phyloP scores from a whole-genome alignment of 169 alveolate genomes.

The Cryptosporidium sp. region DNA sequence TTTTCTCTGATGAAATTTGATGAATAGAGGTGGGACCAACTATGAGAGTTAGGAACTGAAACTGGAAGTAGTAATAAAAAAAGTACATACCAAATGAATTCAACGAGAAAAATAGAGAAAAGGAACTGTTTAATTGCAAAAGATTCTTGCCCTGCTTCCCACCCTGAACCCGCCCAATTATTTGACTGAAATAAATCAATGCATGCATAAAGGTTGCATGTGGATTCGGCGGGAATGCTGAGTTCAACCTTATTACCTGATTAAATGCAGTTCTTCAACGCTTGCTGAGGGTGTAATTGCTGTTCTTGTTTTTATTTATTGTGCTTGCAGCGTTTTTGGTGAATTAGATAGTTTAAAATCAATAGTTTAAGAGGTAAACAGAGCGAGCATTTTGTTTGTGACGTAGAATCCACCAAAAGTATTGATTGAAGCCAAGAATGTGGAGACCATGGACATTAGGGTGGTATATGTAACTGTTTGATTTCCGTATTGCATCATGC shows the following conservation, averaged over 20 bases:
- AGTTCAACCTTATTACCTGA: neutral
- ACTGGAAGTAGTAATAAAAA: too few relatives aligned
- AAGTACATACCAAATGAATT: too few relatives aligned
- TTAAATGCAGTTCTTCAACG: too few relatives aligned
- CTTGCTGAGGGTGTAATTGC: too few relatives aligned
- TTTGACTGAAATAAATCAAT: too few relatives aligned
- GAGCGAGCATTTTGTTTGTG: conserved; percentile 82
- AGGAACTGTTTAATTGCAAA: neutral
- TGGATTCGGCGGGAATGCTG: neutral
- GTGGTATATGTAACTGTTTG: conserved; percentile 44
- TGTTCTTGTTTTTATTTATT: neutral
- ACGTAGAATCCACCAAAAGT: conserved; percentile 84
- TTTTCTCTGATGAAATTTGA: neutral
- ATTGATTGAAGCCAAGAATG: conserved; percentile 80
- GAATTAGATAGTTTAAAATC: neutral
- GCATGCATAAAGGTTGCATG: neutral
- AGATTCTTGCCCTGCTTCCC: neutral
- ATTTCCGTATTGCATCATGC: conserved; percentile 77
- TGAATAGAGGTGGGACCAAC: neutral
- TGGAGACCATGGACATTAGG: conserved; percentile 53
- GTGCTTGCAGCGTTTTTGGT: too few relatives aligned
- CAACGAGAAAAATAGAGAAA: too few relatives aligned
- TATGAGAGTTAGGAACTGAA: neutral
- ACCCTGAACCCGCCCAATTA: neutral
- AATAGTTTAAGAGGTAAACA: neutral